Evolutionary conservation across 306 rosid species (phyloP).

Genomic region (Vigna trinervia): DNA sequence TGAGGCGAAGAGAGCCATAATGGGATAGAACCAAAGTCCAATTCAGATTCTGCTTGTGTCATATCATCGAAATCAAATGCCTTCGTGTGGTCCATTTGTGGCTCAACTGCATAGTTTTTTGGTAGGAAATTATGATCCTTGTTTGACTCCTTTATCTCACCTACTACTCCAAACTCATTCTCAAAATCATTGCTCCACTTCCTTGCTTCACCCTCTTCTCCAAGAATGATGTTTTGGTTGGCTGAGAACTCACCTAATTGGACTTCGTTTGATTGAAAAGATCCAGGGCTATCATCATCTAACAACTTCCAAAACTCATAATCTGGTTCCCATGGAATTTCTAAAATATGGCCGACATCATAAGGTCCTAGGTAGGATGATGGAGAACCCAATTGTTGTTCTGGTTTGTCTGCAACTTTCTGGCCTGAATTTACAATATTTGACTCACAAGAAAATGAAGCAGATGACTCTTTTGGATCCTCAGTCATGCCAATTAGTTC

Average conservation of each 20-base stretch:
- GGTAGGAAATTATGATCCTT: constrained; percentile 28
- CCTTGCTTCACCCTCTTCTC: constrained; percentile 46
- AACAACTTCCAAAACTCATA: constrained; percentile 74
- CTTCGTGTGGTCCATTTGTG: constrained; percentile 35
- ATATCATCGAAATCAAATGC: constrained; percentile 42
- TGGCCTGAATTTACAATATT: constrained; percentile 50
- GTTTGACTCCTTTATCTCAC: constrained; percentile 43
- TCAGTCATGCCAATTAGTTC: constrained; percentile 29
- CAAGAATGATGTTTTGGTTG: constrained; percentile 41
- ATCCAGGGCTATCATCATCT: constrained; percentile 46
- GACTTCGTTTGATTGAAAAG: constrained; percentile 42
- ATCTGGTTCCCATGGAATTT: constrained; percentile 61
- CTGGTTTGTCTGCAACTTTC: constrained; percentile 35
- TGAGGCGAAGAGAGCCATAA: constrained; percentile 52
- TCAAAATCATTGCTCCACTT: constrained; percentile 65
- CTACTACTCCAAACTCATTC: constrained; percentile 68
- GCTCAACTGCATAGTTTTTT: constrained; percentile 42
- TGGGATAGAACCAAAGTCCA: constrained; percentile 43
- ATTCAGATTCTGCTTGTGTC: constrained; percentile 40
- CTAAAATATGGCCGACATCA: constrained; percentile 35
- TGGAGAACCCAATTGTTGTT: constrained; percentile 44
- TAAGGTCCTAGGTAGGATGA: constrained; percentile 43
- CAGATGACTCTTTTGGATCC: constrained; percentile 47
- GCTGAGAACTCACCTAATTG: constrained; percentile 39
- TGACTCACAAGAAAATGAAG: constrained; percentile 53